phyloP scores from a whole-genome alignment of 805 yeast genomes.

The Spathaspora girioi region DNA sequence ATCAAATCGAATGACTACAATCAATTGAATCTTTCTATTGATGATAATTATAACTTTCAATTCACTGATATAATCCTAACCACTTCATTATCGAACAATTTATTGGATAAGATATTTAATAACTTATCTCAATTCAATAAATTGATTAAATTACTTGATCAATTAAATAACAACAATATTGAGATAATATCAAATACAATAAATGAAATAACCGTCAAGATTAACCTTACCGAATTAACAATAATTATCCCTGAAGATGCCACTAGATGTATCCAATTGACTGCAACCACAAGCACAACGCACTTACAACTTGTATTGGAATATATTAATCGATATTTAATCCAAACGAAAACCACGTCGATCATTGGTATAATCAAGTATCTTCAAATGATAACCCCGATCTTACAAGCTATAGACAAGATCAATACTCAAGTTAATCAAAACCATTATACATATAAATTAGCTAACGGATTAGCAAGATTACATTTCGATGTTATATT shows the following conservation, averaged over 20 bases:
- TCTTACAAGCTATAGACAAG: constrained; percentile 20
- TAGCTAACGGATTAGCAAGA: constrained; percentile 29
- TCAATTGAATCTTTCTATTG: constrained; percentile 18
- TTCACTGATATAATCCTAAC: constrained; percentile 20
- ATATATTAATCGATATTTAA: constrained; percentile 23
- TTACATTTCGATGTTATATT: constrained; percentile 30
- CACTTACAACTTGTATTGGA: constrained; percentile 11
- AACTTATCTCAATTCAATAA: constrained; percentile 27
- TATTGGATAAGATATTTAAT: constrained; percentile 24
- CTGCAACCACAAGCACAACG: background rate
- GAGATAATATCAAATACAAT: constrained; percentile 23
- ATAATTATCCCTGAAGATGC: constrained; percentile 8
- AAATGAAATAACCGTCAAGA: constrained; percentile 24
- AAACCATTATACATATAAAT: constrained; percentile 8
- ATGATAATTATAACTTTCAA: constrained; percentile 20
- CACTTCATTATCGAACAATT: background rate
- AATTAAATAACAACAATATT: constrained; percentile 24
- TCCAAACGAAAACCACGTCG: constrained; percentile 6
- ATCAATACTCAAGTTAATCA: constrained; percentile 13
- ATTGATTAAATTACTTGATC: constrained; percentile 30
- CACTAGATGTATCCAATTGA: background rate
- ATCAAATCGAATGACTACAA: constrained; percentile 16
- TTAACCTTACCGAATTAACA: constrained; percentile 23
- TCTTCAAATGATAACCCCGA: constrained; percentile 27
- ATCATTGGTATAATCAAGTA: constrained; percentile 32